Evolutionary conservation across 768 basidiomycete species (phyloP).

Genomic region (Butyriboletus loyo): DNA sequence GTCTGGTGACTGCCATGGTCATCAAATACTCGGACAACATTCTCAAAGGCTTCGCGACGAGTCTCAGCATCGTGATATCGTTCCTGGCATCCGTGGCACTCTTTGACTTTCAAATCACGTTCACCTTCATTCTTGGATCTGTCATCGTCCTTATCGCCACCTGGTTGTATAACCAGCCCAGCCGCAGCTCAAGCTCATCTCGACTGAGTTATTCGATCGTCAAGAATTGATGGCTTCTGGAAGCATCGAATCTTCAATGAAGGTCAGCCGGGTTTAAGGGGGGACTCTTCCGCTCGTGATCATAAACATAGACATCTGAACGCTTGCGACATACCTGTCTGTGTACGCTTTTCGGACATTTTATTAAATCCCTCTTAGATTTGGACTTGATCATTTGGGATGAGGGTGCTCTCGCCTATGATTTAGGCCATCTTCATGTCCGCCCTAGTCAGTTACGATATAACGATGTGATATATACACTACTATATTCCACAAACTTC

Average conservation of each 20-base stretch:
- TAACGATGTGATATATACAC: slow-evolving; percentile 27
- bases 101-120: slow-evolving; percentile 85
- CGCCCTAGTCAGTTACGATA: slow-evolving; percentile 23
- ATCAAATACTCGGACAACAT: slow-evolving; percentile 95
- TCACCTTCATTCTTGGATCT: slow-evolving; percentile 82
- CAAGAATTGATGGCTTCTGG: slow-evolving; percentile 18
- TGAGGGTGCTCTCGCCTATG: slow-evolving; percentile 17
- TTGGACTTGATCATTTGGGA: slow-evolving; percentile 26
- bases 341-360: slow-evolving; percentile 23
- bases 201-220: slow-evolving; percentile 27
- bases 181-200: slow-evolving; percentile 32
- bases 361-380: slow-evolving; percentile 23
- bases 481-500: slow-evolving; percentile 25
- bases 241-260: neutral
- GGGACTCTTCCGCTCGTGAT: slow-evolving; percentile 3
- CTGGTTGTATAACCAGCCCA: slow-evolving; percentile 84
- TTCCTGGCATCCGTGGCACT: slow-evolving; percentile 90
- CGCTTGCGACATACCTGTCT: slow-evolving; percentile 19
- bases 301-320: slow-evolving; percentile 6
- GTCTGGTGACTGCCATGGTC: slow-evolving; percentile 87
- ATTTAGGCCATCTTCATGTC: slow-evolving; percentile 16
- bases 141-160: slow-evolving; percentile 83
- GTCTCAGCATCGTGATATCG: slow-evolving; percentile 89
- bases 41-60: slow-evolving; percentile 93
- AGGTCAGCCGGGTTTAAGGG: neutral